Percentiles rank a stretch among this genome's conserved stretches.
Evolutionary conservation across 1,139 yeast species (phyloP).

Genomic region (Magnusiomyces tetraspermus): DNA sequence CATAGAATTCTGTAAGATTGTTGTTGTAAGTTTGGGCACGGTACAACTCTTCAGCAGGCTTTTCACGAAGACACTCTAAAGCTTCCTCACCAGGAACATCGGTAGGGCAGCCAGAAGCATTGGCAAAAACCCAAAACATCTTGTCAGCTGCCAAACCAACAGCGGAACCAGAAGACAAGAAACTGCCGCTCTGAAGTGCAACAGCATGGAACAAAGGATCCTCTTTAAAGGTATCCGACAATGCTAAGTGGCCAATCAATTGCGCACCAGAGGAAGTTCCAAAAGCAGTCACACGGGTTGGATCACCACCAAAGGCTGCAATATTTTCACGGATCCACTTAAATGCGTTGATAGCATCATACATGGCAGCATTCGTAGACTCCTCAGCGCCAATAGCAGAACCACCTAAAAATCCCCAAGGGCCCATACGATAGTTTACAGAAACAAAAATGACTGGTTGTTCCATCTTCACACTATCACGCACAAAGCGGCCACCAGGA

Average conservation of each 20-base stretch:
- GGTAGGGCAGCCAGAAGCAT: constrained; percentile 15
- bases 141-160: constrained; percentile 15
- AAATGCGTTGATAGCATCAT: constrained; percentile 33
- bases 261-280: constrained; percentile 36
- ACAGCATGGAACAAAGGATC: constrained; percentile 26
- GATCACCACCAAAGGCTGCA: constrained; percentile 34
- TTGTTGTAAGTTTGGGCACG: constrained; percentile 16
- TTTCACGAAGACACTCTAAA: constrained; percentile 17
- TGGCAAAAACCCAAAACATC: constrained; percentile 16
- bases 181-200: constrained; percentile 18
- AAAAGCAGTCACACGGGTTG: constrained; percentile 30
- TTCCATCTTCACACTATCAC: constrained; percentile 16
- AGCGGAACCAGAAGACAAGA: constrained; percentile 11
- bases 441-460: constrained; percentile 18
- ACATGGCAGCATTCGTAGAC: constrained; percentile 26
- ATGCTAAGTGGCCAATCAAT: constrained; percentile 27
- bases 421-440: constrained; percentile 26
- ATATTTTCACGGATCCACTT: constrained; percentile 34
- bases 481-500: constrained; percentile 13
- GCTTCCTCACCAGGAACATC: constrained; percentile 9
- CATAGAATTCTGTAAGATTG: constrained; percentile 13
- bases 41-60: constrained; percentile 11
- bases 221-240: constrained; percentile 19
- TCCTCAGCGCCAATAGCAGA: constrained; percentile 19
- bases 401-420: constrained; percentile 28